phyloP scores from a whole-genome alignment of 108 stramenopile species.

The Conticribra guillardii region DNA sequence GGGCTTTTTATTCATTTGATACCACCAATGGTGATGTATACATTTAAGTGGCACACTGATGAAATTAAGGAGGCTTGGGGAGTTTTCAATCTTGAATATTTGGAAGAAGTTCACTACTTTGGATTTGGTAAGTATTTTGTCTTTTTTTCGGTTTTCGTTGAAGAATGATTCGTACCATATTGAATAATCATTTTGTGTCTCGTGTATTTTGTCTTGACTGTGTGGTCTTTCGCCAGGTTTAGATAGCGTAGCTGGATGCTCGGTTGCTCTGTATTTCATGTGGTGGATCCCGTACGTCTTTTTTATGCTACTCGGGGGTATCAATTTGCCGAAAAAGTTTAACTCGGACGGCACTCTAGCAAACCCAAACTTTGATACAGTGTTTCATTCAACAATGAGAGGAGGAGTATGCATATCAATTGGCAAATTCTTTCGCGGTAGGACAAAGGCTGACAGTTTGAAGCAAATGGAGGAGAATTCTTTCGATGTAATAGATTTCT shows the following conservation, averaged over 20 bases:
- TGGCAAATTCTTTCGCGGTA: constrained; percentile 51
- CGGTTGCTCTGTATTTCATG: constrained; percentile 50
- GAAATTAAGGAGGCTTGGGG: constrained; percentile 54
- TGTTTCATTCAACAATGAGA: constrained; percentile 58
- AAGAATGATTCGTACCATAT: too few relatives aligned
- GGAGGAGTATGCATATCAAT: constrained; percentile 41
- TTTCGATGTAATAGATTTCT: constrained; percentile 60
- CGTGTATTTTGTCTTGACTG: too few relatives aligned
- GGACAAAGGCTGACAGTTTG: constrained; percentile 43
- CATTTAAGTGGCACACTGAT: constrained; percentile 52
- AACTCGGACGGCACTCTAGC: constrained; percentile 23
- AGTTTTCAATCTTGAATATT: constrained; percentile 40
- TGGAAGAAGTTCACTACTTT: constrained; percentile 44
- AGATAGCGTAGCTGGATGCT: constrained; percentile 49
- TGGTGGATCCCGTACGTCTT: constrained; percentile 62
- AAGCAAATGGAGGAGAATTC: constrained; percentile 53
- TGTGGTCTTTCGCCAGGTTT: too few relatives aligned
- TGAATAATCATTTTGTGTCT: too few relatives aligned
- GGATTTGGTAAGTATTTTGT: constrained; percentile 20
- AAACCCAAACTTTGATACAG: constrained; percentile 64
- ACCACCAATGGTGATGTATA: constrained; percentile 63
- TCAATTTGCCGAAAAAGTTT: constrained; percentile 51
- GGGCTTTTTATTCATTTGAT: constrained; percentile 64
- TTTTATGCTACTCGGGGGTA: constrained; percentile 57
- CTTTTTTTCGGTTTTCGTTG: constrained; percentile 28